Base-by-base conservation (phyloP, 2,329 filamentous ascomycete genomes). In the Fusarium sororula region DNA sequence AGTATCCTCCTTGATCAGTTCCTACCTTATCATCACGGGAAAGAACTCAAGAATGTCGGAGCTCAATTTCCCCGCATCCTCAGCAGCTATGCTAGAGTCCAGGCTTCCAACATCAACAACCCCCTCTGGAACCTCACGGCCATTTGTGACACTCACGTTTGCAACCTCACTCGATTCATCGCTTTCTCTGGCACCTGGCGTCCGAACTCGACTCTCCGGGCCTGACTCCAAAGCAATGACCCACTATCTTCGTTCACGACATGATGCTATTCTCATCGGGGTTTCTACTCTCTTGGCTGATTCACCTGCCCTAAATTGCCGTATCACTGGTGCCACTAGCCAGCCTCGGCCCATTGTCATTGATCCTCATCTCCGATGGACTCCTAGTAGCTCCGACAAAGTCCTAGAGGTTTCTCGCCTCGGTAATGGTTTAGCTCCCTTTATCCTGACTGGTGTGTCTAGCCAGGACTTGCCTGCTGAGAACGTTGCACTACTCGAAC, bases 211-310 rank as follows among this genome's bases (percentile, higher is more conserved):
- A 1, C 89, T 98, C 20, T 98, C 96, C 3, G 95, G 95, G 7
- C 89, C 92, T 0, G 87, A 91, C 72, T 94, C 94, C 42, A 98
- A 98, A 82, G 89, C 93, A 60, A 97, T 98, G 94, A 98, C 96
- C 1, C 96, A 98, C 82, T 94, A 93, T 80, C 89, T 98, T 35
- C 93, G 96, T 77, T 91, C 92, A 18, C 89, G 88, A 22, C 95
- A 98, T 83, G 90, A 93, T 72, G 94, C 94, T 44, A 97, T 98
- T 75, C 87, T 97, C 30, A 87, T 98, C 38, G 96, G 96, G 28
- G 94, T 92, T 9, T 93, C 93, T 6, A 98, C 96, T 3, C 93
- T 94, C 13, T 85, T 94, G 32, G 92, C 94, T 26, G 96, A 98
- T 81, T 90, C 98, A 79, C 96, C 96, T 6, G 91, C 90, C 6